Base-by-base conservation (phyloP, 192 early-diverging fungal genomes). In the Entomortierella beljakovae region DNA sequence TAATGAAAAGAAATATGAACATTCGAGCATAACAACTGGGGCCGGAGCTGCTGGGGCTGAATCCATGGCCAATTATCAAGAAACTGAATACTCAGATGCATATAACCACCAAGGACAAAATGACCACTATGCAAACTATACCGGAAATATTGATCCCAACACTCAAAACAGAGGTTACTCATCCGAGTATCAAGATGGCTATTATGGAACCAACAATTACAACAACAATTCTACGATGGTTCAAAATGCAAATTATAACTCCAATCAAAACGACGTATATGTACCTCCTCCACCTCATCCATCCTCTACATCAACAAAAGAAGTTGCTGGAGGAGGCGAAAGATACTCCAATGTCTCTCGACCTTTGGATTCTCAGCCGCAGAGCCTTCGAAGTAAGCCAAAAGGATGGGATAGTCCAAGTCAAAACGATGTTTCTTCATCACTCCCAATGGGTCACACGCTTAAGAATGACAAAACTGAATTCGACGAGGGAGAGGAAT, bases 341-440 rank as follows among this genome's bases (percentile, higher is more conserved):
- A 40, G 49, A 0, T 57, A n/a, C 35, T 54, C 37, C 16, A 46
- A 57, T 18, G 37, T 35, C 43, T 55, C 68, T 25, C 66, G 75
- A 6, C 68, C 68, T 3, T 79, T 62, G 0, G 75, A 79, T 22
- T 60, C 61, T 2, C 59, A 70, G 50, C 75, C 75, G 3, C 75
- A 70, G n/a, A 79, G 75, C 37, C 57, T 79, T 8, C 75, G 75
- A 11, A 60, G 32, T 29, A 79, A 68, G 57, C 61, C 66, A 13
- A 62, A 61, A 37, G 34, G 56, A 10, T 79, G 75, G 75, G 71
- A 50, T 28, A 40, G 16, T 34, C 25, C 33, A 10, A 38, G 15
- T 50, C 60, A 61, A 18, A 58, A 25, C 32, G 73, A 76, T 7
- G 26, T 51, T 32, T 37, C 65, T 2, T 68, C 65, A 13, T 50